These are phyloP conservation scores for Botryotinia narcissicola DNA, from an alignment of 2,329 filamentous ascomycete genomes.

Conservation along the genomic window DNA sequence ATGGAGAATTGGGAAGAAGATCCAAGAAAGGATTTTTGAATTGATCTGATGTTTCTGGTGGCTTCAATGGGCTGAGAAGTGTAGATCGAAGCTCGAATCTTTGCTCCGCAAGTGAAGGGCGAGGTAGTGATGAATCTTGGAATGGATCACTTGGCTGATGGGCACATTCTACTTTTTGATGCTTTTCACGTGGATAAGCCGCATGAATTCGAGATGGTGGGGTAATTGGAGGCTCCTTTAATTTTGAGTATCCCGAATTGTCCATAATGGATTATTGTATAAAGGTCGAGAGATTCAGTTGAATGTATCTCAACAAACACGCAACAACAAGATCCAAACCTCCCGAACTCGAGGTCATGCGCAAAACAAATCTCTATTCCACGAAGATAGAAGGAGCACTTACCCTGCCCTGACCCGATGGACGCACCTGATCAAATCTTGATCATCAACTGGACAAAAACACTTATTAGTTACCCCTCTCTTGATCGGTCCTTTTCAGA, in stretches of 20 bases:
- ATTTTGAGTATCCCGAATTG: slow-evolving; percentile 13
- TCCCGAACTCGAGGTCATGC: no score
- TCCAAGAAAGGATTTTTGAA: slow-evolving; percentile 23
- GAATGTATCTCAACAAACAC: no score
- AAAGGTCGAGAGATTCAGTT: neutral
- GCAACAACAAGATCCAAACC: neutral
- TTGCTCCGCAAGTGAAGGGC: slow-evolving; percentile 4
- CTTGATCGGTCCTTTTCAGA: no score
- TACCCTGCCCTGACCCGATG: neutral
- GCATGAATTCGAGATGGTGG: slow-evolving; percentile 17
- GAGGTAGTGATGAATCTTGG: neutral
- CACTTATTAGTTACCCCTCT: no score
- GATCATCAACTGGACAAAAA: no score
- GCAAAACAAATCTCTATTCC: neutral
- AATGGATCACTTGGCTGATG: neutral
- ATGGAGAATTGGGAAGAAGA: slow-evolving; percentile 22
- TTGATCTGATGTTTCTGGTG: neutral
- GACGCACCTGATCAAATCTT: neutral
- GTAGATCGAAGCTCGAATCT: slow-evolving; percentile 4
- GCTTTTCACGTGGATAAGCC: slow-evolving; percentile 20
- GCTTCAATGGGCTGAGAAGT: neutral
- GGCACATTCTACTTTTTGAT: slow-evolving; percentile 20
- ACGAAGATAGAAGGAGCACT: neutral
- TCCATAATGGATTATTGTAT: slow-evolving; percentile 3
- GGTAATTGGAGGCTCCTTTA: slow-evolving; percentile 16